Base-by-base conservation (phyloP, 768 basidiomycete genomes). In the Podaxis sp. region DNA sequence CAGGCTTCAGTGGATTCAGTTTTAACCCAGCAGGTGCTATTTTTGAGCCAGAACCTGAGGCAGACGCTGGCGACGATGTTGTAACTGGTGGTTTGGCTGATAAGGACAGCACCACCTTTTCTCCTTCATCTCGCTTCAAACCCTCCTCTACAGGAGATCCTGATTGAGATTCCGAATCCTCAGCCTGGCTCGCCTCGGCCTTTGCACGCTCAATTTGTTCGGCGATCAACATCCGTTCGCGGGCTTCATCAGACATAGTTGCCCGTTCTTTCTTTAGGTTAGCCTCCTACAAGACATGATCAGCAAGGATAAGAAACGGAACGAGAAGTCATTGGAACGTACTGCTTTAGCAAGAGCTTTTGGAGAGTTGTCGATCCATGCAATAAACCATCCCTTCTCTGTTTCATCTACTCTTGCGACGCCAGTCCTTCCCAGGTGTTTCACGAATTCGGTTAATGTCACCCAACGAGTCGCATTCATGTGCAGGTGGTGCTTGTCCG, bases 391-490 rank as follows among this genome's bases (percentile, higher is more conserved):
- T 0, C 97, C 97, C 77, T 99, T 97, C 76, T 98, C 97, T 48
- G 94, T 98, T 77, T 98, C 96, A 70, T 98, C 97, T 27, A 97
- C 97, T 64, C 91, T 85, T 4, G 89, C 92, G 58, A 97, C 79
- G 36, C 97, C 95, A 1, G 80, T 77, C 38, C 93, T 80, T 1
- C 96, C 95, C 32, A 99, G 80, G 67, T 94, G 85, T 73, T 96
- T 95, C 65, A 84, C 80, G 65, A 98, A 99, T 72, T 96, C 96
- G n/a, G 93, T 92, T 68, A 98, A 82, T 11, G 97, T 97, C 28
- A 98, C 93, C 95, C 96, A 99, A 52, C 93, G 88, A 13, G 97
- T 98, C 5, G 95, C 76, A 74, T 99, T 99, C 97, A 99, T 99
- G 77, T 99, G 97, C 32, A 97, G 78, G 73, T 98, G 97, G 48